Evolutionary conservation across 306 rosid species (phyloP).

Genomic region (Fragaria nilgerrensis): DNA sequence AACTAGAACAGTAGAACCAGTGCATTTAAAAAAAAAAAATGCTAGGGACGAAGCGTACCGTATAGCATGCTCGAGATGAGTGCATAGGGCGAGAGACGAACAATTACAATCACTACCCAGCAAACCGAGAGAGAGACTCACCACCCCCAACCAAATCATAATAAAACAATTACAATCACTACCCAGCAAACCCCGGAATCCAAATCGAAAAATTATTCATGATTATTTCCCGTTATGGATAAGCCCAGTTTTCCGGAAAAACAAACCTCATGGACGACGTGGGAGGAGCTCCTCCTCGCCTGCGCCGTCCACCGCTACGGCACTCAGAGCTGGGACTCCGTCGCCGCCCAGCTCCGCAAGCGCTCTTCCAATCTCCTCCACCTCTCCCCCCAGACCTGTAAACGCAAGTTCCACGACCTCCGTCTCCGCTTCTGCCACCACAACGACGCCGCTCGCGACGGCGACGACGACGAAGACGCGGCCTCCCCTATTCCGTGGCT

Average conservation of each 20-base stretch:
- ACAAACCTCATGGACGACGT: conserved; percentile 32
- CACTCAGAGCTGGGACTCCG: conserved; percentile 30
- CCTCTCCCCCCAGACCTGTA: conserved; percentile 26
- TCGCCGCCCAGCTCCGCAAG: conserved; percentile 27
- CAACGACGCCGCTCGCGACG: not conserved
- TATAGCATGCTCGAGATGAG: not conserved
- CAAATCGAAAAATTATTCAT: not conserved
- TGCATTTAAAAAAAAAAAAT: not conserved
- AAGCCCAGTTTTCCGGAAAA: conserved; percentile 24
- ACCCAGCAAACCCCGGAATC: not conserved
- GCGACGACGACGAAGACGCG: not conserved
- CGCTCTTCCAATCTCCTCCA: conserved; percentile 20
- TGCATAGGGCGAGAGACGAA: not conserved
- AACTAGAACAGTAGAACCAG: too few relatives aligned
- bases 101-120: too few relatives aligned
- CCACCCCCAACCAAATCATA: not conserved
- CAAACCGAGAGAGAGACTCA: not conserved
- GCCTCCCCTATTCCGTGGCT: conserved; percentile 17
- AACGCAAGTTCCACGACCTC: conserved; percentile 30
- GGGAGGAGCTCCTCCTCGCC: conserved; percentile 38
- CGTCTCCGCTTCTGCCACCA: conserved; percentile 24
- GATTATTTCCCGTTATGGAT: conserved; percentile 10
- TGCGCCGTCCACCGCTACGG: conserved; percentile 38
- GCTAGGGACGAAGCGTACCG: not conserved
- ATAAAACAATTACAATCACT: not conserved